Conservation (phyloP, 768 basidiomycete genomes). For the Clitopilus hobsonii region DNA sequence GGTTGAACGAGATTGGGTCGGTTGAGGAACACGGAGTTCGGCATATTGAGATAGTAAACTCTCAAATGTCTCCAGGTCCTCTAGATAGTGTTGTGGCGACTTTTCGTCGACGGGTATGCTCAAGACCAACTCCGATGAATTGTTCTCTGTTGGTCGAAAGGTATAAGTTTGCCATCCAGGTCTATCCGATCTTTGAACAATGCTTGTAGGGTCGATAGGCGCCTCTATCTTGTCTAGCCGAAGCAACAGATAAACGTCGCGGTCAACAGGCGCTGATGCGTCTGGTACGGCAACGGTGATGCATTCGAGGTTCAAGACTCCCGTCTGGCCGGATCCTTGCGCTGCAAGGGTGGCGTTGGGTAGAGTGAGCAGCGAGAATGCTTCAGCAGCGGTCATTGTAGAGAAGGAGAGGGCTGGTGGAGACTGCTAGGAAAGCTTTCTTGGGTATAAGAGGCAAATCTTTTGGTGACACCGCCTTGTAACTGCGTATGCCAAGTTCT, state of each 20-base stretch:
- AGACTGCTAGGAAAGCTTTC: too few relatives aligned
- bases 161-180: conserved; percentile 37
- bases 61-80: conserved; percentile 64
- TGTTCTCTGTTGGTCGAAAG: conserved; percentile 33
- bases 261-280: conserved; percentile 27
- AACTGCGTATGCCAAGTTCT: background rate
- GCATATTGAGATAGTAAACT: conserved; percentile 64
- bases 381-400: conserved; percentile 26
- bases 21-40: conserved; percentile 29
- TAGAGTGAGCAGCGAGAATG: conserved; percentile 52
- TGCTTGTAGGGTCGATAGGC: conserved; percentile 53
- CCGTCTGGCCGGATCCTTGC: conserved; percentile 28
- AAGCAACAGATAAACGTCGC: conserved; percentile 65
- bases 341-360: conserved; percentile 39
- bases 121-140: conserved; percentile 32
- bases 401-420: background rate
- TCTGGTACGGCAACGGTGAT: conserved; percentile 44
- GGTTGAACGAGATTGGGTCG: conserved; percentile 3
- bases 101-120: conserved; percentile 24
- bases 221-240: conserved; percentile 51
- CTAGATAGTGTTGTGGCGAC: conserved; percentile 26
- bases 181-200: conserved; percentile 34
- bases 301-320: conserved; percentile 55
- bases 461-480: background rate
- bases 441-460: background rate